Percentiles rank a stretch among this genome's conserved stretches.
phyloP scores from a whole-genome alignment of 163 green algal species.

The Volvox carteri region DNA sequence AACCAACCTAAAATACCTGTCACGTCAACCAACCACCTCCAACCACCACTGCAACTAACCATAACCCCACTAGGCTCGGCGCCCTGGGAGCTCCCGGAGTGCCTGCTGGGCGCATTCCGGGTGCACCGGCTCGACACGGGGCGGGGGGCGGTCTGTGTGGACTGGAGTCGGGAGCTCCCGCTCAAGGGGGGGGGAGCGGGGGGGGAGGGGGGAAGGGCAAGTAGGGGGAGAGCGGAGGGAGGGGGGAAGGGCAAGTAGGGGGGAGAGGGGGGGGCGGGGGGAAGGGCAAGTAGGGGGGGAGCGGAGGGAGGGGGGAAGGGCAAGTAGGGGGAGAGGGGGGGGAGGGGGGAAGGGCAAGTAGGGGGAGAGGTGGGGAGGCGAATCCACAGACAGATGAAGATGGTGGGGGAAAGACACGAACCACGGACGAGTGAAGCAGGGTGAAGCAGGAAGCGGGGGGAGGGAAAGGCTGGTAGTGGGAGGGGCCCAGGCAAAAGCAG shows the following conservation, averaged over 20 bases:
- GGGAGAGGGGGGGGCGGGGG: not conserved
- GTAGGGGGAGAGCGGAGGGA: not conserved
- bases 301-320: not conserved
- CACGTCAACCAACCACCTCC: not conserved
- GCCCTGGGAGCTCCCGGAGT: constrained; percentile 73
- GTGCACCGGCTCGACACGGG: constrained; percentile 72
- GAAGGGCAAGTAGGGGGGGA: not conserved
- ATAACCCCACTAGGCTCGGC: constrained; percentile 41
- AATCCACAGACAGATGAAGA: no score
- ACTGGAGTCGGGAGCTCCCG: constrained; percentile 44
- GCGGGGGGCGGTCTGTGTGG: constrained; percentile 1
- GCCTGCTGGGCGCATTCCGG: constrained; percentile 78
- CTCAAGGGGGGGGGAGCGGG: not conserved
- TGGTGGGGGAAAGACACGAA: no score
- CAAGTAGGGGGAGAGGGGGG: not conserved
- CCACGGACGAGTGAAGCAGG: no score
- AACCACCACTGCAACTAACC: not conserved
- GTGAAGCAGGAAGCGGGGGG: no score
- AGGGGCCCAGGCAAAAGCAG: no score
- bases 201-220: not conserved
- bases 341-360: not conserved
- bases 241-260: not conserved
- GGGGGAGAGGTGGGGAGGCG: not conserved
- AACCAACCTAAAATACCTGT: not conserved
- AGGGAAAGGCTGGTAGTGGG: no score